These are phyloP conservation scores for Macroventuria anomochaeta DNA, from an alignment of 2,329 filamentous ascomycete genomes.

Conservation along the genomic window DNA sequence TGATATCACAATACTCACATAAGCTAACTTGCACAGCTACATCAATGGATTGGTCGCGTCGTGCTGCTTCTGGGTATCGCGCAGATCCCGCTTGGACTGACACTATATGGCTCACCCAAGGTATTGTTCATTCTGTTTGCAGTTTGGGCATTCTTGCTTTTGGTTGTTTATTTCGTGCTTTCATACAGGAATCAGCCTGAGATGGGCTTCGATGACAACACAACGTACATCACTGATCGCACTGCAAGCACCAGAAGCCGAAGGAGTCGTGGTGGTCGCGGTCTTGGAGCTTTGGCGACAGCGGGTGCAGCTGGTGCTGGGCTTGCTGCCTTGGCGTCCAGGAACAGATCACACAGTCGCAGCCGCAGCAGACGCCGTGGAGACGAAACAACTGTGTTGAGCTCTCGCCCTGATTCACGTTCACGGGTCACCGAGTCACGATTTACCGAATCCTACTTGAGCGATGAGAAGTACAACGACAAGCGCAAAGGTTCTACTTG, in stretches of 20 bases:
- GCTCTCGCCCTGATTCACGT: constrained; percentile 44
- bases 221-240: constrained; percentile 64
- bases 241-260: constrained; percentile 52
- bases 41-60: constrained; percentile 84
- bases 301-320: constrained; percentile 65
- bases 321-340: constrained; percentile 62
- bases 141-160: constrained; percentile 74
- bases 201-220: constrained; percentile 62
- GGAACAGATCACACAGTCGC: constrained; percentile 51
- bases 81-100: constrained; percentile 87
- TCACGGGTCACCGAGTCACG: constrained; percentile 33
- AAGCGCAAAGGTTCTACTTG: constrained; percentile 47
- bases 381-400: constrained; percentile 39
- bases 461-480: constrained; percentile 53
- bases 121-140: constrained; percentile 85
- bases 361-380: constrained; percentile 41
- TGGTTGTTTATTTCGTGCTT: constrained; percentile 80
- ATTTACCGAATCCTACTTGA: constrained; percentile 44
- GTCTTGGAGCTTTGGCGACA: constrained; percentile 57
- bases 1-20: too few species aligned
- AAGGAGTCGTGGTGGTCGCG: constrained; percentile 38
- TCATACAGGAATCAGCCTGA: constrained; percentile 70
- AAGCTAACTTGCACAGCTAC: constrained; percentile 64
- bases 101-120: constrained; percentile 88
- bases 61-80: constrained; percentile 82